Percentiles rank a stretch among this genome's conserved stretches.
These are phyloP conservation scores for Rhizoclosmatium sp. DNA, from an alignment of 192 early-diverging fungal species.

Conservation along the genomic window DNA sequence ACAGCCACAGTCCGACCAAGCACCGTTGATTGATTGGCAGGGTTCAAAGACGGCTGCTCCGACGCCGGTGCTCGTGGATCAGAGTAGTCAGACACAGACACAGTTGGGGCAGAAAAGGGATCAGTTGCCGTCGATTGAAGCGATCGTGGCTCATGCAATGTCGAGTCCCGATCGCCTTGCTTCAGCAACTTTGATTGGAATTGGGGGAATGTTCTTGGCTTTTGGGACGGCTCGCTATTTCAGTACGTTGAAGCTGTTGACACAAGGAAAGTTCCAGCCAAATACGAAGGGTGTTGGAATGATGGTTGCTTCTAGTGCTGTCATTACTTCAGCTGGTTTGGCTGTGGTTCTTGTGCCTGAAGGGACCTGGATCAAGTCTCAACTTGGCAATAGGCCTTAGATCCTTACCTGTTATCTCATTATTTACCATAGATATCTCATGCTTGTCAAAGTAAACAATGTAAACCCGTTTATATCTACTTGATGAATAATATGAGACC, in stretches of 20 bases:
- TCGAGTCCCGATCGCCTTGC: neutral
- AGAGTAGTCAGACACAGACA: too few relatives aligned
- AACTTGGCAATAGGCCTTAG: too few relatives aligned
- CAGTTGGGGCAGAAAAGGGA: too few relatives aligned
- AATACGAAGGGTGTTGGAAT: conserved; percentile 7
- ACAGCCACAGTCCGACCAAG: neutral
- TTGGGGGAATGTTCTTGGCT: neutral
- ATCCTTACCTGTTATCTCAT: too few relatives aligned
- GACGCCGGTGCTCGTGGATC: neutral
- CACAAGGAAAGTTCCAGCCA: conserved; percentile 13
- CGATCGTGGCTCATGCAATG: neutral
- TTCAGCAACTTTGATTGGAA: conserved; percentile 6
- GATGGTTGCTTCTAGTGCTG: conserved; percentile 12
- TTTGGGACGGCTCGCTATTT: conserved; percentile 15
- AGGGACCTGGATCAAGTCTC: neutral
- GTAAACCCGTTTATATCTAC: too few relatives aligned
- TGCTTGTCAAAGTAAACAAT: too few relatives aligned
- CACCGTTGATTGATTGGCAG: neutral
- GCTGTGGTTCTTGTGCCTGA: neutral
- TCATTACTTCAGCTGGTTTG: neutral
- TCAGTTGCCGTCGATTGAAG: neutral
- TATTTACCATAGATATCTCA: too few relatives aligned
- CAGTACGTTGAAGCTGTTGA: neutral
- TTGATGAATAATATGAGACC: neutral
- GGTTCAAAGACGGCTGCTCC: neutral